A percentile compares a stretch with the other conserved stretches of the same genome.
Conservation (phyloP, 2,329 filamentous ascomycete genomes). For the Zelopaecilomyces penicillatus region DNA sequence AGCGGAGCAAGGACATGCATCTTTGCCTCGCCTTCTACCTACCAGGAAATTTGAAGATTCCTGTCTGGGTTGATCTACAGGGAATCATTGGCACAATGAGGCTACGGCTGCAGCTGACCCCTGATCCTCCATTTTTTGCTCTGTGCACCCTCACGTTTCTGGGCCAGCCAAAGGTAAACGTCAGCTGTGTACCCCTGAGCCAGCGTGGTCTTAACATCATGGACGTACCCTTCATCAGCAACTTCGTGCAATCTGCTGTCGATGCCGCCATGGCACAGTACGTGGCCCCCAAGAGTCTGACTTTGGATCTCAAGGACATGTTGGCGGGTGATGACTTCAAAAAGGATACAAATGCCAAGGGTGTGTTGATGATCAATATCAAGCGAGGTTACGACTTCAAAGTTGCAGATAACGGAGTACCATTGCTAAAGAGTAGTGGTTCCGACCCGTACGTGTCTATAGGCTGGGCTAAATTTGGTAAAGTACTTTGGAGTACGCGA, state of each 20-base stretch:
- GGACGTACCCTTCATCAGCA: conserved; percentile 65
- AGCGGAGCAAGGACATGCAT: conserved; percentile 59
- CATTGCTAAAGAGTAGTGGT: conserved; percentile 48
- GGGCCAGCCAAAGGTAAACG: conserved; percentile 63
- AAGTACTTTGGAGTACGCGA: conserved; percentile 52
- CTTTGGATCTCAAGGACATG: conserved; percentile 68
- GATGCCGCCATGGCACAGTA: conserved; percentile 68
- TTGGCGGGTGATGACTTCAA: conserved; percentile 71
- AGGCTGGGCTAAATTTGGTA: conserved; percentile 70
- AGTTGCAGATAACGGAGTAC: conserved; percentile 57
- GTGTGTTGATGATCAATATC: conserved; percentile 58
- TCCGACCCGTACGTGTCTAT: conserved; percentile 66
- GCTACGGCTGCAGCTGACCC: conserved; percentile 61
- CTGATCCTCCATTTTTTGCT: conserved; percentile 70
- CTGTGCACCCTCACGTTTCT: conserved; percentile 66
- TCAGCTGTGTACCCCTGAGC: conserved; percentile 62
- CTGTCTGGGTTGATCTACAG: conserved; percentile 67
- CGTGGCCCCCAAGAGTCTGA: conserved; percentile 67
- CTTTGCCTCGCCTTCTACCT: conserved; percentile 65
- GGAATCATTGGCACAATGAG: conserved; percentile 65
- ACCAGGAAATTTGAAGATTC: conserved; percentile 41
- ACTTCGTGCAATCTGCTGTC: conserved; percentile 66
- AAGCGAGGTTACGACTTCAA: conserved; percentile 63
- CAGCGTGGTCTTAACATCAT: conserved; percentile 65
- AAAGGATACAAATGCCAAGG: conserved; percentile 59